Percentiles rank a stretch among this genome's conserved stretches.
Evolutionary conservation across 306 rosid species (phyloP).

Genomic region (Notholithocarpus densiflorus): DNA sequence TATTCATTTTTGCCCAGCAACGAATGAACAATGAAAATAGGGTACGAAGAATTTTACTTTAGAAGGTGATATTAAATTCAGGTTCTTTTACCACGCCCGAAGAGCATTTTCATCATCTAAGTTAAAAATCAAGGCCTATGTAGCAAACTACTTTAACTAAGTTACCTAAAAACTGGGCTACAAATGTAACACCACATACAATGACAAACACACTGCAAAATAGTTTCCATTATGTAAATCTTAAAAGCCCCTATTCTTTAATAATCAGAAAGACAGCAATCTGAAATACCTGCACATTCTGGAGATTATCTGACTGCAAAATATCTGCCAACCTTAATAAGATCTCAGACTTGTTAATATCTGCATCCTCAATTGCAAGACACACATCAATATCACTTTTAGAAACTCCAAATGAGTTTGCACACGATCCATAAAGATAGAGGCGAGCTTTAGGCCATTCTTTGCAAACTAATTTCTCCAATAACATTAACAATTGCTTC

Average conservation of each 20-base stretch:
- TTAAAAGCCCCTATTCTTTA: not conserved
- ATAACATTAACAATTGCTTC: slow-evolving; percentile 52
- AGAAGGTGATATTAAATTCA: not conserved
- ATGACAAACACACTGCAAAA: not conserved
- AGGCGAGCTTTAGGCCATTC: slow-evolving; percentile 88
- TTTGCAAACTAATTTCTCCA: slow-evolving; percentile 63
- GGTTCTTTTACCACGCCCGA: not conserved
- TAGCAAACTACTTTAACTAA: slow-evolving; percentile 6
- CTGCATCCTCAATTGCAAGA: slow-evolving; percentile 68
- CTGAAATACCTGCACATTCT: slow-evolving; percentile 85
- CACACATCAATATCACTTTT: slow-evolving; percentile 93
- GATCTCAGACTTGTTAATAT: slow-evolving; percentile 74
- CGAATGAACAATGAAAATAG: not conserved
- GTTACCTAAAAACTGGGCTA: not conserved
- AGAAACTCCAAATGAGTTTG: slow-evolving; percentile 89
- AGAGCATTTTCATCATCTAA: not conserved
- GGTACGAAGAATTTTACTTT: not conserved
- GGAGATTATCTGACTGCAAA: slow-evolving; percentile 71
- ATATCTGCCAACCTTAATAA: slow-evolving; percentile 76
- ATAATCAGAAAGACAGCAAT: slow-evolving; percentile 16
- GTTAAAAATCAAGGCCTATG: not conserved
- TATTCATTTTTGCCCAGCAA: not conserved
- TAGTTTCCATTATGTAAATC: not conserved
- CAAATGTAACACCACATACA: slow-evolving; percentile 3
- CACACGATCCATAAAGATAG: slow-evolving; percentile 92